Percentiles rank a stretch among this genome's conserved stretches.
Conservation (phyloP, 2,329 filamentous ascomycete genomes). For the Nectriaceae sp. region DNA sequence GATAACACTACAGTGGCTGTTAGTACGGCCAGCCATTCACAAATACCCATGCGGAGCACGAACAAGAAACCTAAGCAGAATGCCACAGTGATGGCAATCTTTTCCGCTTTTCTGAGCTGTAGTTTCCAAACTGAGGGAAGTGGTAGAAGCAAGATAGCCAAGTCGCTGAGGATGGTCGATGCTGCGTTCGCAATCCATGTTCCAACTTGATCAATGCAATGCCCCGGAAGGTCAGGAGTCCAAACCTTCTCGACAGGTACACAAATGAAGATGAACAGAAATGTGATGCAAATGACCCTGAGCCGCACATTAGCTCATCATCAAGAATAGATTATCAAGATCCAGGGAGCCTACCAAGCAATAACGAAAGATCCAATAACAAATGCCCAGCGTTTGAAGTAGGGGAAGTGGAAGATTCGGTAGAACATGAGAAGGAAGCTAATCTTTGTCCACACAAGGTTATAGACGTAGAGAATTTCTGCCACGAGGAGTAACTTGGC, state of each 20-base stretch:
- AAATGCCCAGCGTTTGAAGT: constrained; percentile 44
- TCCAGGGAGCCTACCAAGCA: constrained; percentile 35
- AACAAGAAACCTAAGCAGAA: constrained; percentile 49
- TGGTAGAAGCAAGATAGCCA: constrained; percentile 47
- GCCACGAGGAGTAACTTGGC: constrained; percentile 50
- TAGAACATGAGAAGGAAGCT: constrained; percentile 54
- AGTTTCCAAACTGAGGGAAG: constrained; percentile 48
- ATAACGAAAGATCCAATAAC: constrained; percentile 45
- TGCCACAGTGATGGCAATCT: constrained; percentile 45
- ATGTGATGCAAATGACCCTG: constrained; percentile 44
- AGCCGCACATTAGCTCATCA: background rate
- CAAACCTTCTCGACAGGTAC: constrained; percentile 51
- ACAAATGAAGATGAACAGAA: constrained; percentile 55
- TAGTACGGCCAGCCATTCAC: background rate
- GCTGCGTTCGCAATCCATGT: constrained; percentile 53
- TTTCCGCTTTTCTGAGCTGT: constrained; percentile 42
- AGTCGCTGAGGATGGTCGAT: constrained; percentile 48
- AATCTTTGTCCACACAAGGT: constrained; percentile 51
- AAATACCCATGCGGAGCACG: constrained; percentile 10
- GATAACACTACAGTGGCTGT: constrained; percentile 38
- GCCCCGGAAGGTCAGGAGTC: constrained; percentile 45
- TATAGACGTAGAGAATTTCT: constrained; percentile 50
- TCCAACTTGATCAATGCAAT: constrained; percentile 50
- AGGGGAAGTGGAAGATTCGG: constrained; percentile 49
- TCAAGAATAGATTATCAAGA: background rate